These are phyloP conservation scores for Dioszegia crocea DNA, from an alignment of 768 basidiomycete genomes.

Conservation along the genomic window DNA sequence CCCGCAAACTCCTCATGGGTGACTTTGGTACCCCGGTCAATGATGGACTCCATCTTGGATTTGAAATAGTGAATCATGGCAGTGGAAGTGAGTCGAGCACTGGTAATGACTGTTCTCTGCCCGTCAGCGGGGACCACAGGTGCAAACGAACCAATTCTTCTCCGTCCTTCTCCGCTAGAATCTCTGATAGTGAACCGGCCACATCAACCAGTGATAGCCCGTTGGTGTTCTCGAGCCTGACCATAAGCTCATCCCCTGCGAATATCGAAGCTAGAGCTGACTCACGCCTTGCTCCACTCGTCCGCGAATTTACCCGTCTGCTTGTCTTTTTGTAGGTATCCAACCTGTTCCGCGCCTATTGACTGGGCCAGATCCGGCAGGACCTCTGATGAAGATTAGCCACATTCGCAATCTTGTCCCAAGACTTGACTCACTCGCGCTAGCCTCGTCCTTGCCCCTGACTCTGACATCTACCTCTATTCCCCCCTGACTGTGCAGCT, in stretches of 20 bases:
- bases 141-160: conserved; percentile 67
- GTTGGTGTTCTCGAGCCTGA: conserved; percentile 54
- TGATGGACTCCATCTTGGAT: conserved; percentile 78
- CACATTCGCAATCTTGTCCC: neutral
- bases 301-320: conserved; percentile 77
- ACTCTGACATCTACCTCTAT: conserved; percentile 69
- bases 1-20: conserved; percentile 75
- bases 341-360: conserved; percentile 53
- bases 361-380: conserved; percentile 63
- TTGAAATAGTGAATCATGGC: conserved; percentile 80
- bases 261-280: neutral
- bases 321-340: conserved; percentile 73
- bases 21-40: conserved; percentile 86
- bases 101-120: conserved; percentile 73
- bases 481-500: conserved; percentile 58
- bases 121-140: neutral
- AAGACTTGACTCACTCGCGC: conserved; percentile 12
- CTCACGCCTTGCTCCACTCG: conserved; percentile 70
- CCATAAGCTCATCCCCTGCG: neutral
- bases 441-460: conserved; percentile 47
- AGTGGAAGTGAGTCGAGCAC: conserved; percentile 75
- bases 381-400: conserved; percentile 55
- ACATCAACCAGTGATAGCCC: conserved; percentile 75
- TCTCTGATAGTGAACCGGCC: conserved; percentile 65
- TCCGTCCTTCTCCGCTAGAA: conserved; percentile 83